A percentile compares a stretch with the other conserved stretches of the same genome.
Evolutionary conservation across 768 basidiomycete species (phyloP).

Genomic region (Russula foetens): DNA sequence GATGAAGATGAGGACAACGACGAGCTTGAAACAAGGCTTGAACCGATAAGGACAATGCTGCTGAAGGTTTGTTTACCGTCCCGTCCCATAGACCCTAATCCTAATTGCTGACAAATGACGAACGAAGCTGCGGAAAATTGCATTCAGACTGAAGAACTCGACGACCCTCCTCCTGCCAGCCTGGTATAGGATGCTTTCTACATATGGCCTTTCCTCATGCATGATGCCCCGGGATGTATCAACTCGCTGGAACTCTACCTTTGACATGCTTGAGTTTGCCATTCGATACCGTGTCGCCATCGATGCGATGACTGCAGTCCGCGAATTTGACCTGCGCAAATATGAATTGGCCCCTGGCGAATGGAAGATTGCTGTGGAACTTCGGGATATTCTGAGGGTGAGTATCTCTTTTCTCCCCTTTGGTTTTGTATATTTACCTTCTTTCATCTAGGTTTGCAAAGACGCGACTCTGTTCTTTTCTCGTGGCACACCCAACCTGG

Average conservation of each 20-base stretch:
- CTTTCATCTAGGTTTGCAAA: background rate
- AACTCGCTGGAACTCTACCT: background rate
- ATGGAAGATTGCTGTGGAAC: background rate
- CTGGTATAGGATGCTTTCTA: background rate
- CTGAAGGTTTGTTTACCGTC: slow-evolving; percentile 26
- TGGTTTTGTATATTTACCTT: background rate
- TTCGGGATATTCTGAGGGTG: background rate
- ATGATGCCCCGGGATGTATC: background rate
- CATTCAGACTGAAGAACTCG: slow-evolving; percentile 15
- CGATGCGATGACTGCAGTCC: background rate
- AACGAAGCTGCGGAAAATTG: slow-evolving; percentile 2
- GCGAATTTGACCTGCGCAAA: background rate
- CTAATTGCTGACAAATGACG: too few species aligned
- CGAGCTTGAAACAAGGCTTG: slow-evolving; percentile 19
- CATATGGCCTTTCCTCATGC: background rate
- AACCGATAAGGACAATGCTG: slow-evolving; percentile 25
- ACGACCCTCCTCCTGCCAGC: background rate
- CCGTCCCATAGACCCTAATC: too few species aligned
- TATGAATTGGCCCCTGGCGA: background rate
- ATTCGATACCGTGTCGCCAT: background rate
- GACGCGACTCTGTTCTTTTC: background rate
- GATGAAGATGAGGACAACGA: background rate
- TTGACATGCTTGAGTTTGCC: background rate
- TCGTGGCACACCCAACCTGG: slow-evolving; percentile 22
- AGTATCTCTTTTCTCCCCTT: background rate